These are phyloP conservation scores for Kluyveromyces nonfermentans DNA, from an alignment of 805 yeast genomes.

Conservation along the genomic window DNA sequence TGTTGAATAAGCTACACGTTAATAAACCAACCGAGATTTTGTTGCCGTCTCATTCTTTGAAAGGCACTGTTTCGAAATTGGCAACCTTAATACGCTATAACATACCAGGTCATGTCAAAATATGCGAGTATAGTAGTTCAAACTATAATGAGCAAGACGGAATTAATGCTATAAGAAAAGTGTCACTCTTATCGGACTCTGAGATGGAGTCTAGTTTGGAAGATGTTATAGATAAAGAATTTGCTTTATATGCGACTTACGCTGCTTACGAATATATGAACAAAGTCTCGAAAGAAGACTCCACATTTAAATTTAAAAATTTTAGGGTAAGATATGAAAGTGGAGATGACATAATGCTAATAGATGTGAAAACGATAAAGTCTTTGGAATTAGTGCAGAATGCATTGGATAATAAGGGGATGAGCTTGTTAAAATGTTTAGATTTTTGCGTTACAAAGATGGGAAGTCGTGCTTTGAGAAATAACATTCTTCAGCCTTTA, in stretches of 20 bases:
- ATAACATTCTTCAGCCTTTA: slow-evolving; percentile 39
- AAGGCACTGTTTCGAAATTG: slow-evolving; percentile 26
- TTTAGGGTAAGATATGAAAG: slow-evolving; percentile 32
- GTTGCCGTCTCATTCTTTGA: slow-evolving; percentile 24
- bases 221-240: slow-evolving; percentile 23
- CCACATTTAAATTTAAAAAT: slow-evolving; percentile 17
- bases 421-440: slow-evolving; percentile 30
- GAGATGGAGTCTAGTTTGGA: slow-evolving; percentile 5
- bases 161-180: slow-evolving; percentile 13
- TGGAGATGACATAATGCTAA: slow-evolving; percentile 35
- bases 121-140: slow-evolving; percentile 20
- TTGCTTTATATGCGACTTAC: slow-evolving; percentile 28
- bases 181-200: slow-evolving; percentile 10
- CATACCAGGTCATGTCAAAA: slow-evolving; percentile 16
- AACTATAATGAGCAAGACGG: slow-evolving; percentile 25
- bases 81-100: slow-evolving; percentile 31
- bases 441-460: slow-evolving; percentile 36
- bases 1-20: slow-evolving; percentile 33
- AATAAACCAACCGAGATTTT: slow-evolving; percentile 30
- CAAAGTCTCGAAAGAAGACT: slow-evolving; percentile 6
- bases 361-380: slow-evolving; percentile 32
- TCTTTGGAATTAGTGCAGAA: slow-evolving; percentile 35
- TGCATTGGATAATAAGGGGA: slow-evolving; percentile 21
- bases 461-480: slow-evolving; percentile 37
- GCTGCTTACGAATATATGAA: slow-evolving; percentile 26